Percentiles rank a stretch among this genome's conserved stretches.
Evolutionary conservation across 2,329 filamentous ascomycete genomes (phyloP).

Genomic region (Xylaria sp.): DNA sequence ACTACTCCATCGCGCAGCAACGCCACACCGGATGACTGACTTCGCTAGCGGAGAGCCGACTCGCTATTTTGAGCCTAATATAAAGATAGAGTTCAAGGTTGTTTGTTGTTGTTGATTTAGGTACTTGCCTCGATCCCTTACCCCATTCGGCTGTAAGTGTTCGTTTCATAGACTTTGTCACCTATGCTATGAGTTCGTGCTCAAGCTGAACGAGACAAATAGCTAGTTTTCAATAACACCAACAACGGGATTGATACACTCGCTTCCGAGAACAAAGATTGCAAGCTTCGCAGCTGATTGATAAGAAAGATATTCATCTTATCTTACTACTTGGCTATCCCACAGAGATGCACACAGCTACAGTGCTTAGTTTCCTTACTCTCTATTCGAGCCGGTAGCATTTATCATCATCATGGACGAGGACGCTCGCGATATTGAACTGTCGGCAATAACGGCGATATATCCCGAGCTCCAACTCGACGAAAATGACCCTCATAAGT

Average conservation of each 20-base stretch:
- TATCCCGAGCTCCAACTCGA: slow-evolving; percentile 71
- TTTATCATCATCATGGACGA: slow-evolving; percentile 48
- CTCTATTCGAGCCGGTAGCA: slow-evolving; percentile 41
- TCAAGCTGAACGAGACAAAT: neutral
- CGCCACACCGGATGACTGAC: slow-evolving; percentile 34
- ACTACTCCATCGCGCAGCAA: neutral
- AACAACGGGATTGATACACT: neutral
- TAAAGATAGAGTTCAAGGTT: neutral
- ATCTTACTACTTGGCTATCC: neutral
- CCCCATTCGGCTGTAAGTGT: neutral
- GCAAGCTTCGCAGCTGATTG: neutral
- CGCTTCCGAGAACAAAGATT: slow-evolving; percentile 12
- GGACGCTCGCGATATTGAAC: slow-evolving; percentile 67
- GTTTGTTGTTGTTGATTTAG: neutral
- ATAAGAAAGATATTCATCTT: slow-evolving; percentile 20
- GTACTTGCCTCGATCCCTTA: neutral
- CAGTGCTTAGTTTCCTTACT: slow-evolving; percentile 30
- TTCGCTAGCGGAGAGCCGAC: neutral
- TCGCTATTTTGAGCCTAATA: too few relatives aligned
- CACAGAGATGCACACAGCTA: slow-evolving; percentile 39
- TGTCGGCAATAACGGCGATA: slow-evolving; percentile 71
- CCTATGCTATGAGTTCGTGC: neutral
- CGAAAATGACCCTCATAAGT: slow-evolving; percentile 57
- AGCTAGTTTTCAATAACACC: neutral
- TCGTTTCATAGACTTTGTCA: neutral